Evolutionary conservation across 1,139 yeast species (phyloP), one percentile per base, ranked within the genome.

Genomic region (Blastobotrys apis): DNA sequence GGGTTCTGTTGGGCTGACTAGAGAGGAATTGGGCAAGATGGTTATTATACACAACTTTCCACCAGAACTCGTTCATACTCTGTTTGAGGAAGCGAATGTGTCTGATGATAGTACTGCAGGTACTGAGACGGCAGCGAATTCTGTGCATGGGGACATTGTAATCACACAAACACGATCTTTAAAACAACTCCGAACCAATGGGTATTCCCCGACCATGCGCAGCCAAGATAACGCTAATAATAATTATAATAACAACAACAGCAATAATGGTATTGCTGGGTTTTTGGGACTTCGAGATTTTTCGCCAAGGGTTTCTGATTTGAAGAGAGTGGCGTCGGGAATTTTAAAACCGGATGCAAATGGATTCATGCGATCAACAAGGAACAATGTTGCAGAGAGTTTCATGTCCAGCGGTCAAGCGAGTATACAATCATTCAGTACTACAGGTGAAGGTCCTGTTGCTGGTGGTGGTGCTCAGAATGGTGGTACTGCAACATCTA

Each of bases 251-350:
- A n/a, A n/a, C n/a, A n/a, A n/a, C n/a, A n/a, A n/a, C n/a, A n/a
- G n/a, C n/a, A 22, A 9, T 17, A 27, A 27, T 38, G 45, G 43
- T 10, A 20, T 19, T n/a, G 37, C 41, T 4, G 40, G 41, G 9
- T 30, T 26, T 10, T 16, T 26, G 16, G n/a, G 32, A 6, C 15
- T 30, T 19, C 41, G 43, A 17, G 47, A 44, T 19, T 45, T 38
- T 31, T 41, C 48, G 21, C 62, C 62, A 8, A 44, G 49, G n/a
- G 57, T 58, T 6, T 35, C 42, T 12, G 62, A 58, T 31, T 47
- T 58, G 25, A 54, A 55, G 41, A 47, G 54, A 15, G 57, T 56
- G 1, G 59, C 57, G 1, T 47, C 55, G 13, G 60, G 59, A 6
- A 40, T 37, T 25, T 26, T 45, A n/a, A 42, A 40, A 48, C 35